Base-by-base conservation (phyloP, 2,329 filamentous ascomycete genomes). In the Talaromyces pinophilus region DNA sequence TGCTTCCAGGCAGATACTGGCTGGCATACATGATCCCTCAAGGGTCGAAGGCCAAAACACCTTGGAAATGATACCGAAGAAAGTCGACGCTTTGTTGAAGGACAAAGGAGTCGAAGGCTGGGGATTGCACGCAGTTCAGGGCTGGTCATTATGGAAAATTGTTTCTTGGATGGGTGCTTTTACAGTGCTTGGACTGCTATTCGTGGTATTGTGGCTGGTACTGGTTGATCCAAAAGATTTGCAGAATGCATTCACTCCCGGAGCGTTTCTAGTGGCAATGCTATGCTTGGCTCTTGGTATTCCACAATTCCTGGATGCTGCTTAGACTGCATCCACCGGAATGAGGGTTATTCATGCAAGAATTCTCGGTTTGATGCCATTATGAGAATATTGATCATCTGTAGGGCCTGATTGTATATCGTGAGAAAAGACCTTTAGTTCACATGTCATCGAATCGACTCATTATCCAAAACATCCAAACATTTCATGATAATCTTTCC, bases 401-500 rank as follows among this genome's bases (percentile, higher is more conserved):
- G 33, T 35, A 35, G 33, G 33, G 33, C 33, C 33, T 10, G 33
- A n/a, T 4, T 44, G 6, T 44, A 6, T n/a, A n/a, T 44, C 17
- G 40, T 44, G 40, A 44, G 15, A 44, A n/a, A n/a, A 44, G 40
- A 44, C 15, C 15, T n/a, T 44, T 44, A 44, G 40, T 44, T n/a
- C 17, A 17, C 15, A 44, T 17, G 11, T 44, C 17, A 35, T 19
- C 19, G 19, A 50, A 50, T 13, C 46, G 22, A 50, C 19, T 25
- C 46, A 25, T 50, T 52, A 1, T 50, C 69, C 28, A 77, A 63
- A n/a, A 69, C 66, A 60, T 74, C 72, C 54, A 79, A 69, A 71
- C 73, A 78, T 44, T 64, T 54, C 19, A 74, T 38, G 5, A 79
- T 78, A 5, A 79, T 67, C 60, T 71, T 72, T 5, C 76, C 76